Evolutionary conservation across 2,329 filamentous ascomycete species (phyloP).

Genomic region (Sordariomycetes sp.): DNA sequence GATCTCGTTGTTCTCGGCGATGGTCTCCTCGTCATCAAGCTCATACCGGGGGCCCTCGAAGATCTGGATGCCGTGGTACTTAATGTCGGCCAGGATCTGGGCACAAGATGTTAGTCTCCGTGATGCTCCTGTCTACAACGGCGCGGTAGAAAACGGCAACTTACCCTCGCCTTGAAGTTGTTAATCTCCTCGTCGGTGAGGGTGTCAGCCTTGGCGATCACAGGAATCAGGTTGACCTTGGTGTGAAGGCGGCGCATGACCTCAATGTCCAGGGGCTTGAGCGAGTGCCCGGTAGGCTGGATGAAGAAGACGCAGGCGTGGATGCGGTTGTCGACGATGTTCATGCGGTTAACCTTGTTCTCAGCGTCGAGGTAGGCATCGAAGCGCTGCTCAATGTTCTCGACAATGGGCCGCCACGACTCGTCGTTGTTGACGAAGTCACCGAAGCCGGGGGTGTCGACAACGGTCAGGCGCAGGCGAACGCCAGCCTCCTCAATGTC

Average conservation of each 20-base stretch:
- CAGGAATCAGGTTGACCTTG: constrained; percentile 99
- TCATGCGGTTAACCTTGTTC: constrained; percentile 99
- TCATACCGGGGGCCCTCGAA: constrained; percentile 98
- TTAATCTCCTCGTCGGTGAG: constrained; percentile 93
- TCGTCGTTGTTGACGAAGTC: constrained; percentile 99
- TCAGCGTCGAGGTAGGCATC: constrained; percentile 97
- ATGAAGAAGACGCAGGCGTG: constrained; percentile 99
- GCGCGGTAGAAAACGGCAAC: constrained; percentile 22
- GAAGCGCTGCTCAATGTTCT: constrained; percentile 99
- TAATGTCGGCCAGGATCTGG: constrained; percentile 92
- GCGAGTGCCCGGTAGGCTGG: constrained; percentile 92
- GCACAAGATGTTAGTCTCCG: constrained; percentile 8
- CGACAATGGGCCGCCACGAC: constrained; percentile 96
- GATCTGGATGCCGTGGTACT: constrained; percentile 95
- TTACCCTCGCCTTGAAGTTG: constrained; percentile 90
- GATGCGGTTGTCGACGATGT: constrained; percentile 98
- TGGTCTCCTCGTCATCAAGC: constrained; percentile 97
- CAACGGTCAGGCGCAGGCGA: constrained; percentile 88
- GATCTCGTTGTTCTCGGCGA: constrained; percentile 99
- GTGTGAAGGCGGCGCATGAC: constrained; percentile 99
- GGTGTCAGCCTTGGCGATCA: constrained; percentile 98
- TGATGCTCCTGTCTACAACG: constrained; percentile 4
- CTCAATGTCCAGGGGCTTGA: constrained; percentile 98
- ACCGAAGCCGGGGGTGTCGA: constrained; percentile 95
- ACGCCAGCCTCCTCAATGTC: constrained; percentile 99